A percentile compares a stretch with the other conserved stretches of the same genome.
Conservation (phyloP, 1,284 basidiomycete genomes). For the Leccinum huronense region DNA sequence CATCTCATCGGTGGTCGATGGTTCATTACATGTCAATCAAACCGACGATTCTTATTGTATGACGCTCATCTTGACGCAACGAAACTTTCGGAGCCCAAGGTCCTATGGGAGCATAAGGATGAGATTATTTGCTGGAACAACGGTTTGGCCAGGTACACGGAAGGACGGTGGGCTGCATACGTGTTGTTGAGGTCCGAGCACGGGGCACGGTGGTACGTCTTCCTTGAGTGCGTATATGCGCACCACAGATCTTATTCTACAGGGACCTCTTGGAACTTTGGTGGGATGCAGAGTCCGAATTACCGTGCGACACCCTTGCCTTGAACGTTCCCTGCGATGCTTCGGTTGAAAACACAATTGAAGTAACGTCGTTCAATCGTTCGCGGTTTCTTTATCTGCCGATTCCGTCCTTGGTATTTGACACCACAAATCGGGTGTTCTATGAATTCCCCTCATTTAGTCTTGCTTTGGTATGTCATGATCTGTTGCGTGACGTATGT, state of each 20-base stretch:
- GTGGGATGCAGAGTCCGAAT: conserved; percentile 3
- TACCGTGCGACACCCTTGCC: background rate
- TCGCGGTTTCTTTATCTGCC: conserved; percentile 5
- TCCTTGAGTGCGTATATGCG: background rate
- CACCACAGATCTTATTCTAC: background rate
- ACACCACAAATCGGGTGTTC: conserved; percentile 5
- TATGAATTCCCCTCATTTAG: conserved; percentile 11
- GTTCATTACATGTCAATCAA: background rate
- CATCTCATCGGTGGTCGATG: background rate
- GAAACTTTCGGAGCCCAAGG: background rate
- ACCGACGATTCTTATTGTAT: background rate
- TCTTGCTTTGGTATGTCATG: conserved; percentile 3
- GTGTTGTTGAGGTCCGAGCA: background rate
- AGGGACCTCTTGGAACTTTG: background rate
- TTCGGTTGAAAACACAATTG: background rate
- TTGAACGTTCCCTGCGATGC: conserved; percentile 2
- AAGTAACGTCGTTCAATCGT: background rate
- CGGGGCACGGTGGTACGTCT: background rate
- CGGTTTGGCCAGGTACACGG: background rate
- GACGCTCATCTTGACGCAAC: background rate
- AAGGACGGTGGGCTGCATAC: background rate
- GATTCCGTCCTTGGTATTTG: conserved; percentile 2
- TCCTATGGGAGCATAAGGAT: background rate
- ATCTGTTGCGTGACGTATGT: background rate
- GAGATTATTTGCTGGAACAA: background rate